These are phyloP conservation scores for Candida michaelii DNA, from an alignment of 805 yeast genomes.

Conservation along the genomic window DNA sequence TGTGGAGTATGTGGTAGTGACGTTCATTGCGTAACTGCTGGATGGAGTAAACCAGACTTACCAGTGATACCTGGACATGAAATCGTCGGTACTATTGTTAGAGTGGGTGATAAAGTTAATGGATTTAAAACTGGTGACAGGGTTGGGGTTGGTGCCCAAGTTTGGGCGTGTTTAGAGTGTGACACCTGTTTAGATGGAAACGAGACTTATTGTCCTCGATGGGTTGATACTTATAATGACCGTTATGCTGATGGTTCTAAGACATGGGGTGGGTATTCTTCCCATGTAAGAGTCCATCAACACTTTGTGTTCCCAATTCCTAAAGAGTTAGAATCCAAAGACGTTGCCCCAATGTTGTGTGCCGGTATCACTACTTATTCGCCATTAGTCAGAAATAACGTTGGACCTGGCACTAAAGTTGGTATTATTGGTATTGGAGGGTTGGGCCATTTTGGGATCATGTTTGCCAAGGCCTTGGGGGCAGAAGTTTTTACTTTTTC, in stretches of 20 bases:
- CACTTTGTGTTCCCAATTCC: constrained; percentile 51
- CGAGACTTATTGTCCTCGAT: constrained; percentile 51
- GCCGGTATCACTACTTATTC: constrained; percentile 57
- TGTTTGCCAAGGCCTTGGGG: constrained; percentile 61
- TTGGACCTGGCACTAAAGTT: constrained; percentile 40
- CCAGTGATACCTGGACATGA: constrained; percentile 57
- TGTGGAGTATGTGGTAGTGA: constrained; percentile 71
- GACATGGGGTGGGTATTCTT: constrained; percentile 50
- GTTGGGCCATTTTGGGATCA: constrained; percentile 63
- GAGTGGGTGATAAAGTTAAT: constrained; percentile 56
- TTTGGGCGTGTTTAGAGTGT: constrained; percentile 61
- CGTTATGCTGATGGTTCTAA: constrained; percentile 19
- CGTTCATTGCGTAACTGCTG: constrained; percentile 50
- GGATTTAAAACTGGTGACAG: constrained; percentile 62
- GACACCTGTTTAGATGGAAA: constrained; percentile 43
- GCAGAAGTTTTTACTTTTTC: constrained; percentile 41
- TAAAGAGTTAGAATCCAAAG: constrained; percentile 38
- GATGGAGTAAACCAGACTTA: constrained; percentile 48
- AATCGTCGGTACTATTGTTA: constrained; percentile 58
- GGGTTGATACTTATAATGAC: constrained; percentile 56
- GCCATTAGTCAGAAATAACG: constrained; percentile 47
- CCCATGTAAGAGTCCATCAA: constrained; percentile 45
- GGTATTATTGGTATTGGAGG: constrained; percentile 70
- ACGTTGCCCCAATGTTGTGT: constrained; percentile 55
- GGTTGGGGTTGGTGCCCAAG: constrained; percentile 79